Evolutionary conservation across 768 basidiomycete species (phyloP).

Genomic region (Ephemerocybe angulata): DNA sequence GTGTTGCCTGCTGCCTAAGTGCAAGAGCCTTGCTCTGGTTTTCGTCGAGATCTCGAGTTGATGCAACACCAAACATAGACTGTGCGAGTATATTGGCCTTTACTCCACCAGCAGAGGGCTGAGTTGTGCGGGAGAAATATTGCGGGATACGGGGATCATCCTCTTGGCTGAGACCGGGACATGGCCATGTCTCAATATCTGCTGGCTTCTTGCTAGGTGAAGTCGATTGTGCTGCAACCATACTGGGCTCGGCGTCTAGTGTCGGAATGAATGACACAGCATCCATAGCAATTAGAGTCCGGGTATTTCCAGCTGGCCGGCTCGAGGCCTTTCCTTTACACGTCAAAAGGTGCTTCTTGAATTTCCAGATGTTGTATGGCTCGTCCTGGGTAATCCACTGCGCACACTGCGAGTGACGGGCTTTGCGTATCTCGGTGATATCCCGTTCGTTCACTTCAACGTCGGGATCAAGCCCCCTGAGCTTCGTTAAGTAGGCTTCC

Average conservation of each 20-base stretch:
- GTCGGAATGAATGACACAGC: too few relatives aligned
- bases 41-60: not conserved
- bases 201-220: too few relatives aligned
- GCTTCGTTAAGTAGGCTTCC: not conserved
- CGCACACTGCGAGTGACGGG: not conserved
- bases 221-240: too few relatives aligned
- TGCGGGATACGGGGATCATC: not conserved
- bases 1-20: not conserved
- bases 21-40: not conserved
- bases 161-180: not conserved
- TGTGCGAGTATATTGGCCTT: not conserved
- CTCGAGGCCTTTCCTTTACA: not conserved
- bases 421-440: not conserved
- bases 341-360: not conserved
- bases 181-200: not conserved
- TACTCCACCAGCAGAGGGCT: not conserved
- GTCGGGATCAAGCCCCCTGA: not conserved
- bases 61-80: not conserved
- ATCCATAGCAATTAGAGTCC: not conserved
- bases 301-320: too few relatives aligned
- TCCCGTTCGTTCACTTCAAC: not conserved
- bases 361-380: not conserved
- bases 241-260: too few relatives aligned
- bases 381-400: not conserved
- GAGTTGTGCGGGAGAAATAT: not conserved